Base-by-base conservation (phyloP, 2,329 filamentous ascomycete species). In the Penicillium sp. region DNA sequence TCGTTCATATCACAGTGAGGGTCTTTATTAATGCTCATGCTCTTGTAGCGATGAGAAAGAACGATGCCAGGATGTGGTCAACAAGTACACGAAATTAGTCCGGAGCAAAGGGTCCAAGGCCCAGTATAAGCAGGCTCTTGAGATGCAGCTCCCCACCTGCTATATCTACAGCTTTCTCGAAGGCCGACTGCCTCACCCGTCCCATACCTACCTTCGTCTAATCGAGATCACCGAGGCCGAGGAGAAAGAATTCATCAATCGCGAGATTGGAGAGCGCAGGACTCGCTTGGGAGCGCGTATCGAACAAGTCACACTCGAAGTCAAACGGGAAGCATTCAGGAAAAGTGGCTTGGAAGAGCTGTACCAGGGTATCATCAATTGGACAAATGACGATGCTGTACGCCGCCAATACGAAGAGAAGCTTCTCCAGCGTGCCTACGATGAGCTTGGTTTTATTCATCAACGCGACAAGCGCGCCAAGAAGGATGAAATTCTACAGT, bases 321-420 rank as follows among this genome's bases (percentile, higher is more conserved):
- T 94, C 32, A 95, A 90, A 61, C 75, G 82, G 23, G 92, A 98
- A 61, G 81, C 95, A 1, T 82, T 85, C 48, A 71, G 70, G 18
- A 73, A 77, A 44, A 95, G 87, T 62, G 74, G 80, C 41, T 68
- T 98, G n/a, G 87, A 89, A 53, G 69, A 79, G 23, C 67, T 94
- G 30, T 96, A 95, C 58, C 77, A 79, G 39, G 76, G 87, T 35
- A 74, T 95, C 34, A 89, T 95, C 56, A 81, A 95, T 58, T 98
- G 92, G 92, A 82, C 83, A 7, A 77, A 71, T 40, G 87, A 96
- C 53, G 92, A 98, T 56, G 85, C 90, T 14, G 61, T 87, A 22
- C 78, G 92, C 30, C 80, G 90, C 25, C 75, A 76, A 25, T 93
- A 90, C 46, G 93, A 98, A 60, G 89, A 96, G 62, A 96, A 90